Evolutionary conservation across 2,329 filamentous ascomycete genomes (phyloP), one percentile per base, ranked within the genome.

Genomic region (Cladorrhinum sp.): DNA sequence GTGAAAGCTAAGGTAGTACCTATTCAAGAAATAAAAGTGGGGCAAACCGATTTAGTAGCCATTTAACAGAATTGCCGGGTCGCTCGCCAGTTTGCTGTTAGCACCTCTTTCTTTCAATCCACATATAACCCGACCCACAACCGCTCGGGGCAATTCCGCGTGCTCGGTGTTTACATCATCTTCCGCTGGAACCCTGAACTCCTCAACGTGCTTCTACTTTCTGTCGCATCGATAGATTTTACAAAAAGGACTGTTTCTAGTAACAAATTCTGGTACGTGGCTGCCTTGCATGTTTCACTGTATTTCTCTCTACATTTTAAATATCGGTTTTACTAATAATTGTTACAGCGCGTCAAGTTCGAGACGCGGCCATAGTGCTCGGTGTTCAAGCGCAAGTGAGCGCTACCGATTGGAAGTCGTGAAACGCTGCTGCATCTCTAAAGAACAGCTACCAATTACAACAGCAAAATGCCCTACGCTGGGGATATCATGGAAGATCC

Each of bases 391-490:
- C 36, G 10, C 12, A 41, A 13, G n/a, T n/a, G n/a, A 41, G 36
- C 36, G 12, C 5, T 16, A 41, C 5, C 18, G 16, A n/a, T 45
- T 45, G 41, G 41, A 18, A 6, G n/a, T 18, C 41, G 41, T 7
- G 20, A 45, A 45, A 13, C 41, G 20, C 18, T 22, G 41, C 16
- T 7, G 41, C 10, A 18, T n/a, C 16, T 18, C 16, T 45, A n/a
- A 41, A 41, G 8, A 45, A 16, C 32, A 36, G 12, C 32, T 36
- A 12, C 12, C 32, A 16, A 9, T 12, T 12, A 8, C 10, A 13
- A 36, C 25, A 10, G 10, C 45, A 65, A 58, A 9, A 64, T 64
- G 62, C 54, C 57, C 23, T 67, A 57, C 38, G 53, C 45, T 20
- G 62, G 57, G 18, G 54, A 59, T 13, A 18, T 55, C n/a, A 12